These are phyloP conservation scores for Leptomonas seymouri DNA, from an alignment of 208 protist genomes.

Conservation along the genomic window DNA sequence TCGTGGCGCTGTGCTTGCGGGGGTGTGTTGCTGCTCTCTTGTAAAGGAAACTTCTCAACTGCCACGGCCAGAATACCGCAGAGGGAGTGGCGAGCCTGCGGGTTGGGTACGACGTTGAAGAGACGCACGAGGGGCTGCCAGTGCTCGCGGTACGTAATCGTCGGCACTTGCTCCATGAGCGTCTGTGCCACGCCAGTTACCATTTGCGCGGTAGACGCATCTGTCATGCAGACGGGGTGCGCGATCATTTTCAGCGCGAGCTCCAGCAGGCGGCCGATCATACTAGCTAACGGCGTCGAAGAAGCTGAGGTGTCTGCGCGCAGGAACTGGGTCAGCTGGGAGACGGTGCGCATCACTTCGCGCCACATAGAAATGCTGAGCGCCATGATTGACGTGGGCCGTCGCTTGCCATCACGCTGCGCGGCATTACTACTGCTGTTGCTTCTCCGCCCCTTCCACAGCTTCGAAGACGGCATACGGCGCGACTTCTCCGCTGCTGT, in stretches of 20 bases:
- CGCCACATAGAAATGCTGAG: conserved; percentile 86
- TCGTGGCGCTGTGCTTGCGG: too few relatives aligned
- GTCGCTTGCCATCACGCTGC: conserved; percentile 9
- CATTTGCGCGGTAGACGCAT: conserved; percentile 51
- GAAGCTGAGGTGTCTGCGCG: conserved; percentile 1
- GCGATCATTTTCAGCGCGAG: conserved; percentile 81
- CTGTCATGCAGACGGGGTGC: conserved; percentile 73
- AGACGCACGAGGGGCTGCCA: conserved; percentile 71
- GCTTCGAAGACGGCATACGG: conserved; percentile 1
- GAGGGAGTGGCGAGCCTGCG: conserved; percentile 65
- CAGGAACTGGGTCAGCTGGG: conserved; percentile 44
- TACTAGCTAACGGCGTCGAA: conserved; percentile 19
- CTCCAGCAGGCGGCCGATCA: conserved; percentile 78
- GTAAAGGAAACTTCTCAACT: conserved; percentile 31
- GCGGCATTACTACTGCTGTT: background rate
- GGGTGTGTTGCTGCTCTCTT: background rate
- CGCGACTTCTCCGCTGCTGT: background rate
- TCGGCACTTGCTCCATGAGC: conserved; percentile 36
- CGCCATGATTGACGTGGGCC: conserved; percentile 53
- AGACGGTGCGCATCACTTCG: conserved; percentile 83
- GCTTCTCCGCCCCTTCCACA: conserved; percentile 3
- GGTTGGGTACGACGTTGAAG: conserved; percentile 79
- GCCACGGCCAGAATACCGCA: conserved; percentile 48
- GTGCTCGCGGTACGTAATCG: conserved; percentile 50
- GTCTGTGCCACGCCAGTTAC: conserved; percentile 33